Conservation (phyloP, 257 asterid species). For the Primulina eburnea region DNA sequence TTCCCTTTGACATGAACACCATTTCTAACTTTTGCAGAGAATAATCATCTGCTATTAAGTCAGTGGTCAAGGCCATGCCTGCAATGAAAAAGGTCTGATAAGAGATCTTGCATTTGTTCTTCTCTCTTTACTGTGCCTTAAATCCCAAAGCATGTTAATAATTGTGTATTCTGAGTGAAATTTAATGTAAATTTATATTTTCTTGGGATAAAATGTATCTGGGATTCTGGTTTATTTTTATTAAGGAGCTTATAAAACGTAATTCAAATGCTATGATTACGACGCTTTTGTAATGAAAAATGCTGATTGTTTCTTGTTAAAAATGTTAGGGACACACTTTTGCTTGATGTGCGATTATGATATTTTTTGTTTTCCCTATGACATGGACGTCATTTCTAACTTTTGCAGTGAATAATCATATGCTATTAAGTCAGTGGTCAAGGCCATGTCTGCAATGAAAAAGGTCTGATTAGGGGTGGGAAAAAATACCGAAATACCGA, state of each 20-base stretch:
- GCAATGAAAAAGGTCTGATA: constrained; percentile 55
- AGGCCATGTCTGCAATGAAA: constrained; percentile 65
- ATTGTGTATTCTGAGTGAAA: too few species aligned
- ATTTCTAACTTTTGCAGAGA: constrained; percentile 25
- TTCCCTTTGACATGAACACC: constrained; percentile 22
- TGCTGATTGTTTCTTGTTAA: neutral
- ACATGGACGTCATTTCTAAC: constrained; percentile 19
- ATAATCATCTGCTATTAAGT: constrained; percentile 12
- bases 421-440: constrained; percentile 21
- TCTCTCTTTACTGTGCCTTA: neutral
- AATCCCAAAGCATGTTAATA: too few species aligned
- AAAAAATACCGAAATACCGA: too few species aligned
- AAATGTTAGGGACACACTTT: neutral
- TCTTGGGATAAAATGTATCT: too few species aligned
- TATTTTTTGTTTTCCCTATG: constrained; percentile 7
- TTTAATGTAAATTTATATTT: too few species aligned
- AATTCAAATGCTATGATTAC: too few species aligned
- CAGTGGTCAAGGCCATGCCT: constrained; percentile 50
- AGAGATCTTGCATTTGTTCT: neutral
- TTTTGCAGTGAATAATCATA: constrained; percentile 24
- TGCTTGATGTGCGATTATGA: neutral
- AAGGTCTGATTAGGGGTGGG: constrained; percentile 46
- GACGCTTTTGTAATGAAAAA: neutral
- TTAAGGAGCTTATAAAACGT: too few species aligned
- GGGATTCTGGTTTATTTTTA: too few species aligned